These are phyloP conservation scores for Trichophyton equinum DNA, from an alignment of 2,329 filamentous ascomycete genomes.

Conservation along the genomic window DNA sequence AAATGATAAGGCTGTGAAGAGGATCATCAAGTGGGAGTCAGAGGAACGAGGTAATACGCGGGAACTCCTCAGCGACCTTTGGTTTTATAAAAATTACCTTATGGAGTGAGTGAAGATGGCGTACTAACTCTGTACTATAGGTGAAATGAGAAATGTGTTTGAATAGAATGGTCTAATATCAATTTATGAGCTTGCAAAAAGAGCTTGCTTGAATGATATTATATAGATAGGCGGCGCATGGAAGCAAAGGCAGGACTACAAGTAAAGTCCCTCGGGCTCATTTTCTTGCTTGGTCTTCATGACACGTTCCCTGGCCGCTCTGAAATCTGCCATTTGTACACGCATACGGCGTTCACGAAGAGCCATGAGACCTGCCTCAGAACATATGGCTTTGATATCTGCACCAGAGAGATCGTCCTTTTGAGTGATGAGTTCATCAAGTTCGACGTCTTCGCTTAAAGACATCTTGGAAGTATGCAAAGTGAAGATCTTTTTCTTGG, in stretches of 20 bases:
- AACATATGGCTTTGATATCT: constrained; percentile 98
- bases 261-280: constrained; percentile 94
- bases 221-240: neutral
- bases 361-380: constrained; percentile 88
- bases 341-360: constrained; percentile 91
- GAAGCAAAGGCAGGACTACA: constrained; percentile 46
- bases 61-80: neutral
- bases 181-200: neutral
- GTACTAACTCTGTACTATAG: neutral
- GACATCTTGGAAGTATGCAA: constrained; percentile 99
- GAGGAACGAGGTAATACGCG: neutral
- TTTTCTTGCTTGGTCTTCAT: constrained; percentile 98
- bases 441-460: constrained; percentile 86
- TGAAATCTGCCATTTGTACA: constrained; percentile 97
- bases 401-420: constrained; percentile 96
- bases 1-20: neutral
- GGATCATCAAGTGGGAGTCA: neutral
- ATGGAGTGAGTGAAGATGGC: neutral
- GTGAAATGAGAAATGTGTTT: neutral
- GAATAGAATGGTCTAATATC: neutral
- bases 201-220: constrained; percentile 1
- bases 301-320: constrained; percentile 81
- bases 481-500: constrained; percentile 94
- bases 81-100: neutral
- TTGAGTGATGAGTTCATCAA: constrained; percentile 96